Base-by-base conservation (phyloP, 768 basidiomycete genomes). In the Phylloporus arenicola region DNA sequence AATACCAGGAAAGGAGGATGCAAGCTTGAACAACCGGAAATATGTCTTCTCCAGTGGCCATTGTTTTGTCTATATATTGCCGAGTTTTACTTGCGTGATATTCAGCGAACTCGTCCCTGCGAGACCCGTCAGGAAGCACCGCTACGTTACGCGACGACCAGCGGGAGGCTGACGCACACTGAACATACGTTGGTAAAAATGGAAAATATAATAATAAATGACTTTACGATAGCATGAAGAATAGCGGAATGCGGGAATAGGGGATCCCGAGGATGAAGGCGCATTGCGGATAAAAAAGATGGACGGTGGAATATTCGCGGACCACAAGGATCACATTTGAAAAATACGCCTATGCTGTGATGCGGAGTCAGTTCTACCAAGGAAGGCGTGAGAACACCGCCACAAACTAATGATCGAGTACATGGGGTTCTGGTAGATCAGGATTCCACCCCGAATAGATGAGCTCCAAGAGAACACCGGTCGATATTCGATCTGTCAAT, bases 241-340 rank as follows among this genome's bases (percentile, higher is more conserved):
- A 96, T 80, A 3, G 91, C 87, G 3, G 88, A 82, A 71, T 94
- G 91, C 29, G 93, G 93, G 62, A 95, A 96, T 35, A 80, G 79
- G 8, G 84, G 80, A 63, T 92, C 87, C 50, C 80, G 77, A 3
- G 93, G 91, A 44, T 89, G 81, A 40, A 92, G 72, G 56, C 79
- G 80, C 78, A 95, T 78, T 4, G 88, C 84, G 14, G 86, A 77
- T 22, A 92, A 68, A 65, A 96, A 89, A 9, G 86, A 83, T 12
- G 84, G 80, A 10, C 82, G 80, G 63, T 95, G 91, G 31, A 96
- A 72, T 45, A 94, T 82, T 41, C 88, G 80, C 22, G 91, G 85
- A 41, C 88, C 83, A 60, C 89, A 91, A 38, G 92, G 91, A 64
- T 93, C 91, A 59, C 84, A 85, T 63, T 81, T 81, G 68, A 95